Evolutionary conservation across 1,284 basidiomycete species (phyloP).

Genomic region (Stygiomarasmius scandens): DNA sequence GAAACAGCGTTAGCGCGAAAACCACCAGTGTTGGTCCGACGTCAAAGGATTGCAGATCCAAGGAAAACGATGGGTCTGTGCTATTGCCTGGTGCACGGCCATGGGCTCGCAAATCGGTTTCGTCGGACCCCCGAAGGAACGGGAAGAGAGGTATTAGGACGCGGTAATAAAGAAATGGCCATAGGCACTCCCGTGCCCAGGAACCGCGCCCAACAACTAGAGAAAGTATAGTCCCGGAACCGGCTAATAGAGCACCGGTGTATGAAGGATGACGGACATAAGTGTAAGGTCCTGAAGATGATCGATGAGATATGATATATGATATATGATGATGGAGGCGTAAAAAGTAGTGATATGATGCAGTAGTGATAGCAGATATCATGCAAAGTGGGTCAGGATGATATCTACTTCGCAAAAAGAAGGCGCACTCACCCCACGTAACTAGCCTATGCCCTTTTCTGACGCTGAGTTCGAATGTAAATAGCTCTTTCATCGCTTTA

Average conservation of each 20-base stretch:
- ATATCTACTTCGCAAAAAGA: too few species aligned
- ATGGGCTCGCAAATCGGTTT: too few species aligned
- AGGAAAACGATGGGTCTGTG: background rate
- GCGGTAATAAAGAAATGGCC: background rate
- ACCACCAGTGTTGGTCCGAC: background rate
- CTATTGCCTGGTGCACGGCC: too few species aligned
- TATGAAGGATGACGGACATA: slow-evolving; percentile 7
- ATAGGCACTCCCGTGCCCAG: slow-evolving; percentile 1
- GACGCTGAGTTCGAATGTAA: slow-evolving; percentile 7
- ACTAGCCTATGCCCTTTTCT: slow-evolving; percentile 3
- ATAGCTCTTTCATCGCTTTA: background rate
- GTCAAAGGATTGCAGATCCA: background rate
- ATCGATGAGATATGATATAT: background rate
- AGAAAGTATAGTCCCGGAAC: background rate
- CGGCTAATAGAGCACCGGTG: slow-evolving; percentile 1
- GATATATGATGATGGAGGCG: too few species aligned
- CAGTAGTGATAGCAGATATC: too few species aligned
- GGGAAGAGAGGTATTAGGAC: background rate
- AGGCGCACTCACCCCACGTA: background rate
- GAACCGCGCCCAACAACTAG: background rate
- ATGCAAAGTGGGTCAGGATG: too few species aligned
- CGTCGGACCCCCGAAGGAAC: too few species aligned
- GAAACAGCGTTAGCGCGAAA: background rate
- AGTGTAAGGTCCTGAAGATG: slow-evolving; percentile 1
- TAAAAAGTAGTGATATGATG: too few species aligned